phyloP scores from a whole-genome alignment of 2,329 filamentous ascomycete genomes.

The Talaromyces amestolkiae region DNA sequence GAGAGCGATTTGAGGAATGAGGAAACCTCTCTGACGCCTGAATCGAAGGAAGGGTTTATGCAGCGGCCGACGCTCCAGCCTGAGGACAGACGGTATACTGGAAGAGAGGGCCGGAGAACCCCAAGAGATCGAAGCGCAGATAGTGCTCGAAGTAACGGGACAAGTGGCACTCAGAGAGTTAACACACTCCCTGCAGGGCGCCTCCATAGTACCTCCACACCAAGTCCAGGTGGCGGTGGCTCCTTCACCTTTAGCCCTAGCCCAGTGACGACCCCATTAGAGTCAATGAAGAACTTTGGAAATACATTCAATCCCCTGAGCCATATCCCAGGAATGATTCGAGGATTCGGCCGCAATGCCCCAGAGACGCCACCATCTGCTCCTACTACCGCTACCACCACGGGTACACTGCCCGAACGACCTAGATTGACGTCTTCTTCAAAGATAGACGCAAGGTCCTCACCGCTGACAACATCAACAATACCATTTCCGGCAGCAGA shows the following conservation, averaged over 20 bases:
- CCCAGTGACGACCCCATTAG: conserved; percentile 59
- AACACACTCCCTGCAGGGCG: conserved; percentile 20
- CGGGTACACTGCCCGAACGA: neutral
- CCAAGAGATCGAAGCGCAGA: conserved; percentile 74
- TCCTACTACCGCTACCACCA: conserved; percentile 32
- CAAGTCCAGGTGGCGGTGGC: conserved; percentile 23
- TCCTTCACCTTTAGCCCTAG: conserved; percentile 26
- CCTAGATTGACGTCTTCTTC: conserved; percentile 6
- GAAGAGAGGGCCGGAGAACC: conserved; percentile 65
- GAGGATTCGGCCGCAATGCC: conserved; percentile 63
- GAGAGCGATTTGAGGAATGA: conserved; percentile 52
- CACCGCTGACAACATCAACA: conserved; percentile 16
- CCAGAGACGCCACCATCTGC: conserved; percentile 40
- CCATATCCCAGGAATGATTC: conserved; percentile 72
- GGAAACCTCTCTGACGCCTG: conserved; percentile 51
- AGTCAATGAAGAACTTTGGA: conserved; percentile 77
- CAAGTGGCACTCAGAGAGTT: conserved; percentile 20
- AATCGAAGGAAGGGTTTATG: conserved; percentile 31
- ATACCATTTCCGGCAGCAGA: conserved; percentile 3
- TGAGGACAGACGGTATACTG: conserved; percentile 67
- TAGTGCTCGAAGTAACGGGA: conserved; percentile 51
- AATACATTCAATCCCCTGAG: conserved; percentile 81
- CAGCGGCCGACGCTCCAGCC: conserved; percentile 41
- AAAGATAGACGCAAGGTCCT: conserved; percentile 37
- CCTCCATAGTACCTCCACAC: conserved; percentile 19